phyloP scores from a whole-genome alignment of 495 filamentous ascomycete species.

The Aspergillus bertholletiae region DNA sequence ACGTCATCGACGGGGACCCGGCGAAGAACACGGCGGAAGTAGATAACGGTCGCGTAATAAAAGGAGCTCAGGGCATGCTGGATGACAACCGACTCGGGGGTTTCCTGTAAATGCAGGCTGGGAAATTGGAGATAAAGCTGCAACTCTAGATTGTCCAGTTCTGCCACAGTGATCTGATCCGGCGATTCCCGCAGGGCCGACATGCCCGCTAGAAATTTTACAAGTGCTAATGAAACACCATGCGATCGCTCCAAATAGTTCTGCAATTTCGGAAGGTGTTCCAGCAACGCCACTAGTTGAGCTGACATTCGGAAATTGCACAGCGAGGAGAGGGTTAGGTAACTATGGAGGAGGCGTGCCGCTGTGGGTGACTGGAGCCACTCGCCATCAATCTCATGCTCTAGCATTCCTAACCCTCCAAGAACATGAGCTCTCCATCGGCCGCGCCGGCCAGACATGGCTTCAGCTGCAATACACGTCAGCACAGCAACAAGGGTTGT shows the following conservation, averaged over 20 bases:
- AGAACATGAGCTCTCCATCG: conserved; percentile 26
- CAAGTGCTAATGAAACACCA: conserved; percentile 17
- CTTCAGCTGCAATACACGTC: conserved; percentile 23
- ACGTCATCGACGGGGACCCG: conserved; percentile 12
- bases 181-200: conserved; percentile 13
- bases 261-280: conserved; percentile 15
- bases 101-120: conserved; percentile 5
- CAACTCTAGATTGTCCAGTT: conserved; percentile 19
- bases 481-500: conserved; percentile 19
- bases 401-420: conserved; percentile 22
- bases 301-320: conserved; percentile 23
- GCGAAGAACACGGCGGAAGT: conserved; percentile 22
- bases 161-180: not conserved
- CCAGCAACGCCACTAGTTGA: conserved; percentile 15
- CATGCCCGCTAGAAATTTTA: conserved; percentile 20
- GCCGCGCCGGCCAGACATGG: conserved; percentile 24
- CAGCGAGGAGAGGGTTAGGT: conserved; percentile 23
- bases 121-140: conserved; percentile 24
- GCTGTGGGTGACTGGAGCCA: conserved; percentile 19
- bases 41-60: conserved; percentile 25
- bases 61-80: conserved; percentile 27
- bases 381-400: conserved; percentile 18
- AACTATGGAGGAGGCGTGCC: conserved; percentile 22
- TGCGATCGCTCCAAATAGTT: conserved; percentile 25
- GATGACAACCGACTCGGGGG: conserved; percentile 13